phyloP scores from a whole-genome alignment of 345 rosid species.

The Barbarea vulgaris region DNA sequence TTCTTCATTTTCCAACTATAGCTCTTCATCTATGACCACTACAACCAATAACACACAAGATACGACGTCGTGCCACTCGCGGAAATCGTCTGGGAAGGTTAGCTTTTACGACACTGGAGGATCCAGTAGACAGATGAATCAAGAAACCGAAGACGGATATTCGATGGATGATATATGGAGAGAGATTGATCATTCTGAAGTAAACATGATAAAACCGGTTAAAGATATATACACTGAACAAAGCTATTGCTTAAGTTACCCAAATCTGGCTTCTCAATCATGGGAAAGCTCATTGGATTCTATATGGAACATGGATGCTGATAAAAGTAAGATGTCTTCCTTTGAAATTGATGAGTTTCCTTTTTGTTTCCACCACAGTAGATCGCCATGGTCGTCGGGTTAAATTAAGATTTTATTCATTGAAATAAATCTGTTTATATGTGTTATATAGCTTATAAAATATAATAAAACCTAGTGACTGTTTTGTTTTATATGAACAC shows the following conservation, averaged over 20 bases:
- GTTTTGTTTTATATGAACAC: constrained; percentile 11
- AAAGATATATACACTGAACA: constrained; percentile 53
- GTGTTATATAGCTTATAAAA: constrained; percentile 23
- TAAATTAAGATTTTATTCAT: constrained; percentile 61
- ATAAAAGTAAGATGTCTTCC: constrained; percentile 60
- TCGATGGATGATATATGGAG: constrained; percentile 92
- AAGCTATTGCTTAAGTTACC: constrained; percentile 48
- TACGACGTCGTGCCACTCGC: constrained; percentile 40
- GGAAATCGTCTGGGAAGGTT: constrained; percentile 49
- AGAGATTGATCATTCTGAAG: constrained; percentile 67
- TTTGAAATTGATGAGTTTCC: constrained; percentile 44
- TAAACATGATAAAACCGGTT: constrained; percentile 54
- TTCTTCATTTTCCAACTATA: constrained; percentile 57
- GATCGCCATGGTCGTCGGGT: constrained; percentile 39
- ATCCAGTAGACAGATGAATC: constrained; percentile 40
- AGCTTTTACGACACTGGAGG: constrained; percentile 92
- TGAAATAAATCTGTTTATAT: constrained; percentile 46
- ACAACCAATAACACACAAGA: constrained; percentile 46
- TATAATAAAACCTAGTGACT: constrained; percentile 21
- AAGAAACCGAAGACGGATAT: constrained; percentile 50
- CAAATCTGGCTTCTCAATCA: constrained; percentile 54
- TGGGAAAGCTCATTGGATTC: constrained; percentile 67
- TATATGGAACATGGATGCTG: constrained; percentile 71
- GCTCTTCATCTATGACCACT: constrained; percentile 58
- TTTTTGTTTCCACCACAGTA: constrained; percentile 49